Evolutionary conservation across 768 basidiomycete genomes (phyloP), one percentile per base, ranked within the genome.

Genomic region (Russula emetica): DNA sequence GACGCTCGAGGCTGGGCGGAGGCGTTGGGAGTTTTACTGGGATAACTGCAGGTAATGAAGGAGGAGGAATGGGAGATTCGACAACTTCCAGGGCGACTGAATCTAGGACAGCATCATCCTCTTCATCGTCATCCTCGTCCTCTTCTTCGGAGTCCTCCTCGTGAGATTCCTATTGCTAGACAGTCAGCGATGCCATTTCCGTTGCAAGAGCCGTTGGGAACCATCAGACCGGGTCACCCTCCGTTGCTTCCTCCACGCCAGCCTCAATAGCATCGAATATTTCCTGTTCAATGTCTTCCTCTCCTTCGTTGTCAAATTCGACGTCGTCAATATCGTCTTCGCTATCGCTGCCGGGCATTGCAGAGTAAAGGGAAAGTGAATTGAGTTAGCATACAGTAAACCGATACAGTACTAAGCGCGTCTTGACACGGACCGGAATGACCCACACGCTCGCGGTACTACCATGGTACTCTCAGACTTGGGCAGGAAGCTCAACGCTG

Each of bases 401-500:
- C 10, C n/a, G 58, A 60, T 18, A n/a, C n/a, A n/a, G n/a, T n/a
- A n/a, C n/a, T n/a, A 53, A 26, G 50, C 30, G 55, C 55, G 58
- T 54, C 57, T 49, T 36, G 38, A 53, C 49, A n/a, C 66, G 58
- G 62, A 32, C 42, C 64, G 54, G 32, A 26, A 34, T 34, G 13
- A 14, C 34, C n/a, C 32, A 53, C 28, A 52, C 30, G 18, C 18
- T 8, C 28, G 20, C 52, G 8, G 36, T n/a, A 77, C 68, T n/a
- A 77, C 68, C 70, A 97, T 98, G 97, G 97, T 99, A 73, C 82
- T 99, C 71, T 90, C 92, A 69, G 97, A 98, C 80, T 81, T 99
- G 61, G 97, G 96, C 66, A 84, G 90, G 67, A 90, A 87, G 71
- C 89, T 99, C 75, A 97, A 97, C 76, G 86, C 90, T 63, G 96